A percentile compares a stretch with the other conserved stretches of the same genome.
Evolutionary conservation across 257 asterid species (phyloP).

Genomic region (Leonotis leonurus): DNA sequence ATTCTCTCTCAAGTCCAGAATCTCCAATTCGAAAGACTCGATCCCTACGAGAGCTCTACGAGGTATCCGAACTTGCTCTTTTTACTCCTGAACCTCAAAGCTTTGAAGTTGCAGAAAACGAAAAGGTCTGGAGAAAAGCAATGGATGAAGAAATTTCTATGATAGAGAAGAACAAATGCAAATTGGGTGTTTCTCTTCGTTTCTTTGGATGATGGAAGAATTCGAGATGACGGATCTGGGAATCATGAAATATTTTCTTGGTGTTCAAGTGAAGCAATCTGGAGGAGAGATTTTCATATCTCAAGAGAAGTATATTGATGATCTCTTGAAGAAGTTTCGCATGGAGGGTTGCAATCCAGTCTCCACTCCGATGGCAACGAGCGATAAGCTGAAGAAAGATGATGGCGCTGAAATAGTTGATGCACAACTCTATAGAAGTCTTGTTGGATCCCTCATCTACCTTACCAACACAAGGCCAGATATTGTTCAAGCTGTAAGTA

Average conservation of each 20-base stretch:
- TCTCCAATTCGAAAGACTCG: neutral
- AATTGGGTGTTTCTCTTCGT: too few relatives aligned
- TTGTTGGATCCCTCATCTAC: neutral
- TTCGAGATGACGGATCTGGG: neutral
- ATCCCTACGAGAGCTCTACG: neutral
- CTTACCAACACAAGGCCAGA: neutral
- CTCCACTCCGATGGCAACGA: neutral
- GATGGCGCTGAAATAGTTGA: neutral
- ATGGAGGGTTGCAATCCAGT: neutral
- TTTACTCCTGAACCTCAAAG: neutral
- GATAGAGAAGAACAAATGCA: neutral
- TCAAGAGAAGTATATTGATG: neutral
- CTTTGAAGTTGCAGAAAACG: neutral
- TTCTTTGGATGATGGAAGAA: neutral
- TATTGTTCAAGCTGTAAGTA: neutral
- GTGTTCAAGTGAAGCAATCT: neutral
- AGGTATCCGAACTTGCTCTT: neutral
- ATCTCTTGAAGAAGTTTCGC: neutral
- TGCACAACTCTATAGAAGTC: neutral
- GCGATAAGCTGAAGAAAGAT: neutral
- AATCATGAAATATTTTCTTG: neutral
- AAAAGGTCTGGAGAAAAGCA: neutral
- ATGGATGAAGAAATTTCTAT: neutral
- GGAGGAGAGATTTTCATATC: neutral
- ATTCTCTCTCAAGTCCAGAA: neutral